Conservation (phyloP, 495 filamentous ascomycete species). For the Neurospora terricola region DNA sequence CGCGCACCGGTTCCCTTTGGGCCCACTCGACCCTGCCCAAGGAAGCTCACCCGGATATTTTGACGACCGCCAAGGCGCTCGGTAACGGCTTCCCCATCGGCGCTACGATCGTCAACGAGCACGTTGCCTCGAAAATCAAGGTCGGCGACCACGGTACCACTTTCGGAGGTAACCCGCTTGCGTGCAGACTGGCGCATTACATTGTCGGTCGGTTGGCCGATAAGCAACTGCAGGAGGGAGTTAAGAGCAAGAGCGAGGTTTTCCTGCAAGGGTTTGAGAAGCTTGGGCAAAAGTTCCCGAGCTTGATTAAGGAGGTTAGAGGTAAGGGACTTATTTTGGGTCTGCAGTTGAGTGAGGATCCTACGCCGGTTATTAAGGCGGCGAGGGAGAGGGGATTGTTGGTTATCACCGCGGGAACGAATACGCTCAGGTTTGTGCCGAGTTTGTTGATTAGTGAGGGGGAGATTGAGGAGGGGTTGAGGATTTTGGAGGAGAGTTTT, state of each 20-base stretch:
- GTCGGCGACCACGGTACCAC: conserved; percentile 95
- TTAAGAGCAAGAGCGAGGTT: conserved; percentile 52
- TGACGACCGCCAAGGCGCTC: conserved; percentile 90
- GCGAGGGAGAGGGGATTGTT: conserved; percentile 81
- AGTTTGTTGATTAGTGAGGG: conserved; percentile 64
- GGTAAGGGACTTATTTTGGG: conserved; percentile 80
- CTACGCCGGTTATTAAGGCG: conserved; percentile 62
- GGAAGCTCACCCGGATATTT: conserved; percentile 83
- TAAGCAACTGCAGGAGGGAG: conserved; percentile 50
- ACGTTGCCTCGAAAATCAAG: conserved; percentile 73
- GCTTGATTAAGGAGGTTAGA: conserved; percentile 63
- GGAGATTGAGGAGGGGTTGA: conserved; percentile 66
- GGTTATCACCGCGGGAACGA: conserved; percentile 83
- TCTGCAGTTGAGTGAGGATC: conserved; percentile 65
- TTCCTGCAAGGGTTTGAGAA: conserved; percentile 55
- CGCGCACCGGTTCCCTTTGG: conserved; percentile 81
- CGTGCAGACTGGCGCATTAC: conserved; percentile 71
- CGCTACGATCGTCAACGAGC: conserved; percentile 72
- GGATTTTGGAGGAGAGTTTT: conserved; percentile 70
- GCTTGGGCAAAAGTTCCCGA: conserved; percentile 58
- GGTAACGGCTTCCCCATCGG: conserved; percentile 95
- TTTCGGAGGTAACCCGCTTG: conserved; percentile 92
- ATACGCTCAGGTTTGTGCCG: conserved; percentile 81
- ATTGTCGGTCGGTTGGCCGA: conserved; percentile 66
- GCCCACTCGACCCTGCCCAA: conserved; percentile 64